Evolutionary conservation across 2,329 filamentous ascomycete genomes (phyloP).

Genomic region (Botrytis cinerea): DNA sequence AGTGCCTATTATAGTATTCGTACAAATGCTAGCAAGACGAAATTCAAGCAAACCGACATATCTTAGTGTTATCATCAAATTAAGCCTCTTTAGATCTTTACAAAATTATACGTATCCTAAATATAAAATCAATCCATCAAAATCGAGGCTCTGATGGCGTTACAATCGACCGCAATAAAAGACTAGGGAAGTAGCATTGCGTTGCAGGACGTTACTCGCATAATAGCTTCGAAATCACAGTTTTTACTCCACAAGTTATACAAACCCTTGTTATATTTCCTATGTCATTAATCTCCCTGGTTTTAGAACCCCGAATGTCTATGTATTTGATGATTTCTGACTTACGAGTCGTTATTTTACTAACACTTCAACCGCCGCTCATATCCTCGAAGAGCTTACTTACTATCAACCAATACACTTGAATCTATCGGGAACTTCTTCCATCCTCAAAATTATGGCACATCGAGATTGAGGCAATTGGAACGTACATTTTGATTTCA

Average conservation of each 20-base stretch:
- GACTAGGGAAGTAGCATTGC: neutral
- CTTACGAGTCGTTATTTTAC: neutral
- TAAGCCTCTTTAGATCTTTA: neutral
- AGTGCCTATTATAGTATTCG: neutral
- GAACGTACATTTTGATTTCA: neutral
- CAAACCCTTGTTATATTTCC: neutral
- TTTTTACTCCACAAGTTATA: neutral
- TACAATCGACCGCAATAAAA: neutral
- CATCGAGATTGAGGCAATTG: neutral
- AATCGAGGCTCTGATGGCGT: neutral
- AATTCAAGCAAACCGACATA: neutral
- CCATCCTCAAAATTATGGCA: neutral
- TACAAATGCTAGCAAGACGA: neutral
- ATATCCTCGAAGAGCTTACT: slow-evolving; percentile 8
- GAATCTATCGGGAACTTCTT: too few relatives aligned
- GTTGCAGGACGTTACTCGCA: neutral
- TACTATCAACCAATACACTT: neutral
- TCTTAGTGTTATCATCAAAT: neutral
- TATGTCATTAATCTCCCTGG: neutral
- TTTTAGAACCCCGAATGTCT: neutral
- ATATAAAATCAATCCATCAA: neutral
- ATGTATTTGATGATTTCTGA: neutral
- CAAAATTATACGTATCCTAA: neutral
- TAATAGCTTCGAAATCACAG: neutral
- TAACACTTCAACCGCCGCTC: neutral